phyloP scores from a whole-genome alignment of 352 stramenopile genomes.

The Globisporangium nodosum region DNA sequence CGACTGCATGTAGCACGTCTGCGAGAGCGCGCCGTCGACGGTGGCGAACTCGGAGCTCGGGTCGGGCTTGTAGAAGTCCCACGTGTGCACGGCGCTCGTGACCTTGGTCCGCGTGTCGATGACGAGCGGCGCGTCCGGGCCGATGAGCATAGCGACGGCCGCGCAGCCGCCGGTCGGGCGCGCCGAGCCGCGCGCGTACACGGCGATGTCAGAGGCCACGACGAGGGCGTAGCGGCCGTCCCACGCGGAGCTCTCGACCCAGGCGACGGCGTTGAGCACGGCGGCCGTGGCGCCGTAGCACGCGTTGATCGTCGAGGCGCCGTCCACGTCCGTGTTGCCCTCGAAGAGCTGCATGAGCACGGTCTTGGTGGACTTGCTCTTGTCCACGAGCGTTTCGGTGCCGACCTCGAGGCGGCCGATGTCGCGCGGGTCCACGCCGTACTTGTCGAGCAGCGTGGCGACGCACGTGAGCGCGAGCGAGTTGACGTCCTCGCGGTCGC shows the following conservation, averaged over 20 bases:
- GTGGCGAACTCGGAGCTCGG: slow-evolving; percentile 91
- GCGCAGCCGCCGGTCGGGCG: slow-evolving; percentile 90
- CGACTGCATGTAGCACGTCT: slow-evolving; percentile 93
- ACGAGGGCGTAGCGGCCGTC: slow-evolving; percentile 93
- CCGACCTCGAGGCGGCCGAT: slow-evolving; percentile 96
- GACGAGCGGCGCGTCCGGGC: slow-evolving; percentile 91
- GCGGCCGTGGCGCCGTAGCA: slow-evolving; percentile 97
- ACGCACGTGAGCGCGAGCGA: slow-evolving; percentile 60
- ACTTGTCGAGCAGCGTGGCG: slow-evolving; percentile 49
- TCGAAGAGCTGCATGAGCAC: slow-evolving; percentile 73
- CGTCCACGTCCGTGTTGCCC: slow-evolving; percentile 61
- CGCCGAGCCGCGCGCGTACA: slow-evolving; percentile 91
- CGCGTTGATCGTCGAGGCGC: slow-evolving; percentile 95
- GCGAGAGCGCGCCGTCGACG: slow-evolving; percentile 93
- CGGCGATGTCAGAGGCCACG: slow-evolving; percentile 94
- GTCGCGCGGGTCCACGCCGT: slow-evolving; percentile 40
- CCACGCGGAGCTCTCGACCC: slow-evolving; percentile 94
- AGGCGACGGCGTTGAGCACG: slow-evolving; percentile 95
- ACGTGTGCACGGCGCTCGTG: slow-evolving; percentile 92
- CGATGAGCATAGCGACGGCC: slow-evolving; percentile 95
- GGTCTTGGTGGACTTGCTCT: slow-evolving; percentile 84
- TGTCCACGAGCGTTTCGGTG: slow-evolving; percentile 94
- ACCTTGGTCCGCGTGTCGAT: slow-evolving; percentile 86
- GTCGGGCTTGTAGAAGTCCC: slow-evolving; percentile 98
- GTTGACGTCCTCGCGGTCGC: slow-evolving; percentile 71